These are phyloP conservation scores for Hyphodiscus sp. DNA, from an alignment of 2,329 filamentous ascomycete genomes.

Conservation along the genomic window DNA sequence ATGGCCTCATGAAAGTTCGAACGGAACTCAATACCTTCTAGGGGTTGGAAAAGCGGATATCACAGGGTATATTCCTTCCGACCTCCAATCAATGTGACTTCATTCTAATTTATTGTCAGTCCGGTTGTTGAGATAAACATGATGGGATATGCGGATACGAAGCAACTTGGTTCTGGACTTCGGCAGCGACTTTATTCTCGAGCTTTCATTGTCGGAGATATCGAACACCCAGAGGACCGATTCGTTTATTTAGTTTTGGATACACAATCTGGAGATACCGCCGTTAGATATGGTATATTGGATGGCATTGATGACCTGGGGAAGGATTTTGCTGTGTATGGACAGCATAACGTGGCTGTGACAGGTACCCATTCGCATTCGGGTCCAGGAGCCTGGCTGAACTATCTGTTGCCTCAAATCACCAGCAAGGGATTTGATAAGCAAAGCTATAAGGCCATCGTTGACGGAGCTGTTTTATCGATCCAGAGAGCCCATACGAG, in stretches of 20 bases:
- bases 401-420: constrained; percentile 88
- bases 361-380: constrained; percentile 92
- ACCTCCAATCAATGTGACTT: not conserved
- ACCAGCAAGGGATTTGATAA: constrained; percentile 80
- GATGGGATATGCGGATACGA: constrained; percentile 85
- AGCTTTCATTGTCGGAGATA: constrained; percentile 77
- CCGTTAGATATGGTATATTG: constrained; percentile 79
- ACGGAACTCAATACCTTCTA: constrained; percentile 45
- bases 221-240: constrained; percentile 58
- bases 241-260: constrained; percentile 87
- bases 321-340: constrained; percentile 66
- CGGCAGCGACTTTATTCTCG: constrained; percentile 84
- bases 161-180: constrained; percentile 75
- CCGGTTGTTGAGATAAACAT: constrained; percentile 87
- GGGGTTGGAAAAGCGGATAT: constrained; percentile 69
- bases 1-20: constrained; percentile 7
- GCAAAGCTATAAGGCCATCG: constrained; percentile 83
- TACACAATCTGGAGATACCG: constrained; percentile 81
- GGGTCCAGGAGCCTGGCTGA: constrained; percentile 87
- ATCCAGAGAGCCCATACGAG: constrained; percentile 74
- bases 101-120: constrained; percentile 33
- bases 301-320: constrained; percentile 66
- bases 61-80: constrained; percentile 46
- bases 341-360: constrained; percentile 74
- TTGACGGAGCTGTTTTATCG: constrained; percentile 76